A percentile compares a stretch with the other conserved stretches of the same genome.
These are phyloP conservation scores for Mallotus nudiflorus DNA, from an alignment of 345 rosid genomes.

Conservation along the genomic window DNA sequence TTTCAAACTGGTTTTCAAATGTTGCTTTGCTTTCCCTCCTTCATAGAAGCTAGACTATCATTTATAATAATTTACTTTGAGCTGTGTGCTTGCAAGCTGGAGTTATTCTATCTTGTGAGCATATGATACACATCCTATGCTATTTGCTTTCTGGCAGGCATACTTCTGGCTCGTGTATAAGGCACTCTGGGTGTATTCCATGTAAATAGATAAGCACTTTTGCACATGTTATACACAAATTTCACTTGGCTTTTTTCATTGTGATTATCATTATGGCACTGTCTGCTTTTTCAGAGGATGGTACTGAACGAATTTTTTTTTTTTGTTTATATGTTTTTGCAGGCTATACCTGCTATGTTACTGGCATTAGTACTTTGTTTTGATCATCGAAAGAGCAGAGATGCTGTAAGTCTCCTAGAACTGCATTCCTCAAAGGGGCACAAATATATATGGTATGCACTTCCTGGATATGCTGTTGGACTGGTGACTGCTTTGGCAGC, in stretches of 20 bases:
- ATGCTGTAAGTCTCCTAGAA: slow-evolving; percentile 63
- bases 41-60: background rate
- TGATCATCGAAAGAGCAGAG: slow-evolving; percentile 82
- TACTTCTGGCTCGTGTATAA: background rate
- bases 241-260: background rate
- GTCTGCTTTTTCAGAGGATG: background rate
- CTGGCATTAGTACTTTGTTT: slow-evolving; percentile 83
- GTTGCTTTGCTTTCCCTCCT: background rate
- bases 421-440: slow-evolving; percentile 71
- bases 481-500: slow-evolving; percentile 76
- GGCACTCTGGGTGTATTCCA: background rate
- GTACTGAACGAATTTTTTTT: background rate
- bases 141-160: background rate
- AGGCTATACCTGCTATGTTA: slow-evolving; percentile 99
- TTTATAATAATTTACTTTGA: background rate
- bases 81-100: background rate
- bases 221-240: background rate
- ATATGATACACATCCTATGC: background rate
- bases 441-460: slow-evolving; percentile 87
- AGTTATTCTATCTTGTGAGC: background rate
- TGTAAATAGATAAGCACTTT: background rate
- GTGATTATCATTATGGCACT: background rate
- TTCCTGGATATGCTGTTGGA: slow-evolving; percentile 88
- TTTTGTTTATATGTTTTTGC: slow-evolving; percentile 26
- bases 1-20: slow-evolving; percentile 1